Evolutionary conservation across 2,329 filamentous ascomycete species (phyloP), one percentile per base, ranked within the genome.

Genomic region (Dissoconium aciculare): DNA sequence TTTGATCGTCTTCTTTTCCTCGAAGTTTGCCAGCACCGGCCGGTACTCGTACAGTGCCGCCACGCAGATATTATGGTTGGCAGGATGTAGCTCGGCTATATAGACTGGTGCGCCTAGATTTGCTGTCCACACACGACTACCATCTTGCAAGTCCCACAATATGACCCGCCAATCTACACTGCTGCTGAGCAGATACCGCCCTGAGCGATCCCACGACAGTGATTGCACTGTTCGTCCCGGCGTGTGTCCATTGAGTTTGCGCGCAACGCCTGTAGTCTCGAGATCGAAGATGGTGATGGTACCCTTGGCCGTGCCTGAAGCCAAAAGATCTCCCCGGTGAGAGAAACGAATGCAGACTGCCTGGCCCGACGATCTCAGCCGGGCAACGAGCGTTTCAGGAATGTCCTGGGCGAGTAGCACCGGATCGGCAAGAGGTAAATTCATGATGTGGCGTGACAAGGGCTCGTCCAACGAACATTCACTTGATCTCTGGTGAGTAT

Each of bases 131-230:
- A 85, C 63, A 36, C 80, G 65, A 41, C 66, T 66, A 50, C 75
- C 71, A 55, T 78, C 67, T 50, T 78, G 69, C 35, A 98, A 63
- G 56, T 98, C 89, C 89, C 89, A 98, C 1, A 98, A 66, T 30
- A 93, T 84, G 40, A 80, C 85, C 57, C 91, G 92, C 81, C 87
- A 95, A 49, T 93, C 89, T 54, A 94, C 83, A 26, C 84, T 92
- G 8, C 84, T 81, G 35, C 83, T 93, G 34, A 98, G 69, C 31
- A 98, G 66, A 56, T 93, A 95, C 42, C 82, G 71, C 15, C 89
- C 87, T 58, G 84, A 82, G 46, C 78, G 70, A 31, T 87, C 94
- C 89, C 89, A 98, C 61, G 85, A 92, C 37, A 98, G 58, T 30
- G 82, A 93, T 45, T 92, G 87, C 34, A 98, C 85, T 52, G 89